These are phyloP conservation scores for Neofusicoccum kwambonambiense DNA, from an alignment of 2,329 filamentous ascomycete genomes.

Conservation along the genomic window DNA sequence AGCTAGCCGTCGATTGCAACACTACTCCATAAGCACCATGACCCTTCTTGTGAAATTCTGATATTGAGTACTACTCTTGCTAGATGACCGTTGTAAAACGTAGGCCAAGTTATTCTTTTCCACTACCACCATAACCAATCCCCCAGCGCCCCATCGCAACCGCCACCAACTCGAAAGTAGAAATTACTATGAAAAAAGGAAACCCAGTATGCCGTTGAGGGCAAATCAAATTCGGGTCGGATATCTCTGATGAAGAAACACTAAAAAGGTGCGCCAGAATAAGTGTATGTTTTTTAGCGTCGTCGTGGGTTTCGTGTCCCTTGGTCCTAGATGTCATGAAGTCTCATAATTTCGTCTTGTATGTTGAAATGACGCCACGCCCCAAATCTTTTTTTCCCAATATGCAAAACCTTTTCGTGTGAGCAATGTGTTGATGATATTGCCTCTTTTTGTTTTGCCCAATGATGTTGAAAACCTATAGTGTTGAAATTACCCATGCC, in stretches of 20 bases:
- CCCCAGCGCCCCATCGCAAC: too few relatives aligned
- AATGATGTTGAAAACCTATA: background rate
- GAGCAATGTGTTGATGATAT: background rate
- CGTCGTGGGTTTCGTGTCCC: background rate
- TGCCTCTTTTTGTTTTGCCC: background rate
- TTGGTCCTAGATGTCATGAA: background rate
- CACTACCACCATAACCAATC: too few relatives aligned
- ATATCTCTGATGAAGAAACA: slow-evolving; percentile 10
- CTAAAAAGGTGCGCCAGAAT: background rate
- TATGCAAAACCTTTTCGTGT: slow-evolving; percentile 2
- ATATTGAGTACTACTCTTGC: too few relatives aligned
- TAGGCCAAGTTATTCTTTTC: too few relatives aligned
- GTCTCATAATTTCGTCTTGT: slow-evolving; percentile 12
- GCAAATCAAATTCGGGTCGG: slow-evolving; percentile 1
- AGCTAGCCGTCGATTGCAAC: too few relatives aligned
- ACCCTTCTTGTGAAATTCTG: too few relatives aligned
- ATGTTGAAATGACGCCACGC: slow-evolving; percentile 3
- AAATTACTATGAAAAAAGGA: background rate
- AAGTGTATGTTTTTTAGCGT: background rate
- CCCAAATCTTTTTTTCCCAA: background rate
- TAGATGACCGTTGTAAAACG: too few relatives aligned
- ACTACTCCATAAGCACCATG: too few relatives aligned
- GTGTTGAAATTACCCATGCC: slow-evolving; percentile 8
- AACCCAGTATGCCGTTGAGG: slow-evolving; percentile 12
- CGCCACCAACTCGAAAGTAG: background rate